Percentiles rank a stretch among this genome's conserved stretches.
Conservation (phyloP, 2,329 filamentous ascomycete species). For the Emericellopsis atlantica region DNA sequence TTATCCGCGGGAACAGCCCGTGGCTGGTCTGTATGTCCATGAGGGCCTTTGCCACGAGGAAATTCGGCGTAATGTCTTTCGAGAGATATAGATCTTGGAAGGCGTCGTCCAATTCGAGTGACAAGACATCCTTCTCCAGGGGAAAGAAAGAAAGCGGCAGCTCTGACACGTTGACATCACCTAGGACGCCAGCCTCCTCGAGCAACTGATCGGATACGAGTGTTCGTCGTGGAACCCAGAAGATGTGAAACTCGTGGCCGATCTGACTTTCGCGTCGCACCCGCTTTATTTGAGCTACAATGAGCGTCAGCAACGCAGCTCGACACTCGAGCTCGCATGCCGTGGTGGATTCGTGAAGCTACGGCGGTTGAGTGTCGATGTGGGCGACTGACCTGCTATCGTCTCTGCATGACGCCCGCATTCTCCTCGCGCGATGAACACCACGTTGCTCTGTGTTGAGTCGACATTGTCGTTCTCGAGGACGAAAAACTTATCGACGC, state of each 20-base stretch:
- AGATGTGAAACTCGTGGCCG: slow-evolving; percentile 92
- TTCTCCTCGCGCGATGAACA: slow-evolving; percentile 88
- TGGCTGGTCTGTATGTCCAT: slow-evolving; percentile 90
- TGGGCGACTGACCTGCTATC: slow-evolving; percentile 64
- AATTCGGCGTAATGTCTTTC: slow-evolving; percentile 85
- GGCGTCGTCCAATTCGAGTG: slow-evolving; percentile 76
- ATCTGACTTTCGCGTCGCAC: slow-evolving; percentile 78
- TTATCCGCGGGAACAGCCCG: slow-evolving; percentile 86
- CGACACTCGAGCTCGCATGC: no score
- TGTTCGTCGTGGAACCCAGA: slow-evolving; percentile 90
- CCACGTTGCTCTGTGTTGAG: slow-evolving; percentile 84
- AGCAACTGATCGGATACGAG: slow-evolving; percentile 82
- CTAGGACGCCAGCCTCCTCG: slow-evolving; percentile 85
- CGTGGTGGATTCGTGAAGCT: no score
- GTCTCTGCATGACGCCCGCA: slow-evolving; percentile 70
- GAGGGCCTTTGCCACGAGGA: slow-evolving; percentile 76
- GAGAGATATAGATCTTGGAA: slow-evolving; percentile 80
- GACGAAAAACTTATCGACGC: slow-evolving; percentile 94
- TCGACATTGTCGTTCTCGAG: slow-evolving; percentile 93
- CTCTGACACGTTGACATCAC: slow-evolving; percentile 81
- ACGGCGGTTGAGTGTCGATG: no score
- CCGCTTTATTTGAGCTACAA: slow-evolving; percentile 75
- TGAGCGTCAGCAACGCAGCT: not conserved
- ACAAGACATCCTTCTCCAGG: slow-evolving; percentile 81
- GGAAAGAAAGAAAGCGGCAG: slow-evolving; percentile 84